Percentiles rank a stretch among this genome's conserved stretches.
Conservation (phyloP, 1,139 yeast genomes). For the Yamadazyma oceani region DNA sequence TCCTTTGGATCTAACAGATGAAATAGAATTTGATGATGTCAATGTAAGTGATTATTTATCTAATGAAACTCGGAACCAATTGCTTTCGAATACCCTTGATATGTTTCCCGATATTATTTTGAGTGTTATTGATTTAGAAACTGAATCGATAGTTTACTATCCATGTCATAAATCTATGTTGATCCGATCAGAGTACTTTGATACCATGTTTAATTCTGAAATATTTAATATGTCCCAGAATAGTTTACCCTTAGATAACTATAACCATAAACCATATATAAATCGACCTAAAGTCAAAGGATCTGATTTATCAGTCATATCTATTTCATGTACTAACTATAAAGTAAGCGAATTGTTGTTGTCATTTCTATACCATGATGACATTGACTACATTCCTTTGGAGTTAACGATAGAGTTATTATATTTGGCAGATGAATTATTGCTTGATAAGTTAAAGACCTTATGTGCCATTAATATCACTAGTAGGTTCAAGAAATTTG, state of each 20-base stretch:
- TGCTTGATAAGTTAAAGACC: slow-evolving; percentile 63
- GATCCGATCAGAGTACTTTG: slow-evolving; percentile 62
- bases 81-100: slow-evolving; percentile 19
- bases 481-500: slow-evolving; percentile 27
- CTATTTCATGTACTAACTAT: slow-evolving; percentile 25
- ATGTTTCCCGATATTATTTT: slow-evolving; percentile 53
- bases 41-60: slow-evolving; percentile 21
- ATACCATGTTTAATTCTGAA: slow-evolving; percentile 59
- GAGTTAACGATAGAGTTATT: slow-evolving; percentile 54
- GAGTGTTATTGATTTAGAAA: slow-evolving; percentile 32
- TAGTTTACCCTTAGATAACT: slow-evolving; percentile 8
- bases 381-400: slow-evolving; percentile 48
- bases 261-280: slow-evolving; percentile 16
- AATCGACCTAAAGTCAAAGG: slow-evolving; percentile 23
- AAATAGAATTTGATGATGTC: slow-evolving; percentile 34
- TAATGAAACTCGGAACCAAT: slow-evolving; percentile 12
- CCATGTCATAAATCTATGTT: slow-evolving; percentile 67
- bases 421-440: slow-evolving; percentile 59
- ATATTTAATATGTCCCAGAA: slow-evolving; percentile 24
- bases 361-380: slow-evolving; percentile 61
- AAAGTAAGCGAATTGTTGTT: slow-evolving; percentile 55
- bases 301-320: slow-evolving; percentile 30
- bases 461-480: slow-evolving; percentile 64
- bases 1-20: slow-evolving; percentile 17
- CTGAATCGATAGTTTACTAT: slow-evolving; percentile 37